Base-by-base conservation (phyloP, 352 stramenopile species). In the Globisporangium iwayamae region DNA sequence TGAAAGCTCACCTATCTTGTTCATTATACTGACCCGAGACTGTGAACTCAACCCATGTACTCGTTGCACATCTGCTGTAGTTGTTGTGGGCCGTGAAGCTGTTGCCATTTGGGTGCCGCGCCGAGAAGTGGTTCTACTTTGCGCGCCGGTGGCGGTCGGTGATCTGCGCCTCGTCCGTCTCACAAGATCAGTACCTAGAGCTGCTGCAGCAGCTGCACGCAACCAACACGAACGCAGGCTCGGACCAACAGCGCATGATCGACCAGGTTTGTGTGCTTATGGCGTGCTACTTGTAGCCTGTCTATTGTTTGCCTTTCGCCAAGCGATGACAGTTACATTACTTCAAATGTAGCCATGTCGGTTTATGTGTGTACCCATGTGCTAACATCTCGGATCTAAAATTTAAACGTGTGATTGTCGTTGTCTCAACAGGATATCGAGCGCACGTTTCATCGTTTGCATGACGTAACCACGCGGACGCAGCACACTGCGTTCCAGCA, bases 51-150 rank as follows among this genome's bases (percentile, higher is more conserved):
- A 50, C 10, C 3, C 5, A 18, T 10, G 36, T 50, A 14, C 20
- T 50, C 14, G 30, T 36, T 34, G 2, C 28, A 11, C 22, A 32
- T 13, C 7, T 18, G 14, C 3, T 25, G 22, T 65, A 82, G 63
- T 56, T 85, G 1, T 57, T 85, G 13, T 82, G 76, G 76, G 66
- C 63, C 30, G 65, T 82, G n/a, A 80, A 85, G 58, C 62, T 85
- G 62, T 70, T 85, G 54, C 74, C 76, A 36, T 82, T 82, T 39
- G 54, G 65, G 30, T 79, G 65, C 3, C 76, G 75, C 16, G 76
- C 71, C 22, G 76, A 85, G 46, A 82, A 82, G 59, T 82, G 76
- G 76, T 66, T 85, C 10, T 85, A 73, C 55, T 65, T 77, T 32
- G 65, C 75, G 54, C 74, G 70, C 34, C 80, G 74, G 32, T 61